A percentile compares a stretch with the other conserved stretches of the same genome.
Conservation (phyloP, 768 basidiomycete species). For the Podaxis mareebaensis region DNA sequence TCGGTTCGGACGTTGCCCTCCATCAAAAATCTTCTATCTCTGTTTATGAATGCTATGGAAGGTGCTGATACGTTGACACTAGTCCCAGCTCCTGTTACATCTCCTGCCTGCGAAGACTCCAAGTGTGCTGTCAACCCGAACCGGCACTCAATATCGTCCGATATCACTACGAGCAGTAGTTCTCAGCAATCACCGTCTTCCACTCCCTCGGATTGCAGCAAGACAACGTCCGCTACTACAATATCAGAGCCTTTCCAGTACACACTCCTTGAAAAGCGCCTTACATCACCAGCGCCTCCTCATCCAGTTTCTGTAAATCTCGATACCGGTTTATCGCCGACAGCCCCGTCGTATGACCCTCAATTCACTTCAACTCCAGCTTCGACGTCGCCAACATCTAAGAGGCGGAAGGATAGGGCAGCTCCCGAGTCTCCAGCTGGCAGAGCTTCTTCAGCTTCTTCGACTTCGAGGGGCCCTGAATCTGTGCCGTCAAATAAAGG, state of each 20-base stretch:
- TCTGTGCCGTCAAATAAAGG: conserved; percentile 6
- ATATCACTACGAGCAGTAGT: conserved; percentile 18
- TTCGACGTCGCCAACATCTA: conserved; percentile 3
- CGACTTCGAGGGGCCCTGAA: conserved; percentile 3
- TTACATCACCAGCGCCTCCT: background rate
- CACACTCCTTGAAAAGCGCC: background rate
- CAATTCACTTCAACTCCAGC: background rate
- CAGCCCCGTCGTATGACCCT: conserved; percentile 2
- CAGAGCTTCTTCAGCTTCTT: background rate
- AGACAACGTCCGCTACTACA: conserved; percentile 9
- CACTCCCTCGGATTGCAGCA: conserved; percentile 2
- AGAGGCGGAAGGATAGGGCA: conserved; percentile 13
- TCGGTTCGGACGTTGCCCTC: background rate
- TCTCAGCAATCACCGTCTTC: conserved; percentile 7
- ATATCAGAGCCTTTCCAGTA: conserved; percentile 4
- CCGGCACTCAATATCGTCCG: conserved; percentile 22
- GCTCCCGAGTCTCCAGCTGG: conserved; percentile 3
- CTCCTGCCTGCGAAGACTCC: background rate
- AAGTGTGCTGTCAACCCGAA: conserved; percentile 9
- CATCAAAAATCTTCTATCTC: background rate
- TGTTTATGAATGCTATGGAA: background rate
- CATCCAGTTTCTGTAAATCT: background rate
- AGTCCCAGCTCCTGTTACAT: background rate
- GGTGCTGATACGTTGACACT: background rate
- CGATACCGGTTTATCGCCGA: conserved; percentile 12